phyloP scores from a whole-genome alignment of 306 rosid genomes.

The Vigna trinervia region DNA sequence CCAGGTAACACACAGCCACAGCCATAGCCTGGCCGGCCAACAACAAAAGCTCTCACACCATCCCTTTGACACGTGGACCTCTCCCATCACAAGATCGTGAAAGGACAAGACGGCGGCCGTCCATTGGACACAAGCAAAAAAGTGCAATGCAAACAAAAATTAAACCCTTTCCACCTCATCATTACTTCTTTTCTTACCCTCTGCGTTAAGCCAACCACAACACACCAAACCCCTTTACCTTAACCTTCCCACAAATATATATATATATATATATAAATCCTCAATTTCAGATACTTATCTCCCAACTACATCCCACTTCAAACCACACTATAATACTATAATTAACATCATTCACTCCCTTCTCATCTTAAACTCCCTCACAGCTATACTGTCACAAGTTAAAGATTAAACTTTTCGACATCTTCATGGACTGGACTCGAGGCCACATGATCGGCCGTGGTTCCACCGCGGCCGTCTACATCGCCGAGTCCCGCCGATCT shows the following conservation, averaged over 20 bases:
- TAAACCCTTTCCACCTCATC: slow-evolving; percentile 32
- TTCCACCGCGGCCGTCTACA: slow-evolving; percentile 76
- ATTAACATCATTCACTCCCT: not conserved
- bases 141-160: slow-evolving; percentile 28
- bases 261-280: not conserved
- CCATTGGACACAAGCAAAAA: slow-evolving; percentile 56
- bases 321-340: not conserved
- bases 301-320: slow-evolving; percentile 21
- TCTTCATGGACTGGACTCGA: slow-evolving; percentile 72
- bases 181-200: slow-evolving; percentile 31
- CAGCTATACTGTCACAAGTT: not conserved
- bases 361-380: not conserved
- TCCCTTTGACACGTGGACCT: slow-evolving; percentile 65
- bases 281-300: slow-evolving; percentile 2
- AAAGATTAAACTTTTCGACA: not conserved
- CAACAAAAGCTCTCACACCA: slow-evolving; percentile 21
- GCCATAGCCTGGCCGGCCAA: slow-evolving; percentile 63
- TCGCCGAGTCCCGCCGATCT: slow-evolving; percentile 46
- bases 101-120: slow-evolving; percentile 63
- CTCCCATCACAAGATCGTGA: slow-evolving; percentile 30
- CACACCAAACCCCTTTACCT: slow-evolving; percentile 42
- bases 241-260: slow-evolving; percentile 15
- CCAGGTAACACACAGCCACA: not conserved
- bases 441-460: slow-evolving; percentile 77
- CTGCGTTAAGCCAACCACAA: slow-evolving; percentile 45